Evolutionary conservation across 306 rosid species (phyloP), one percentile per base, ranked within the genome.

Genomic region (Prunus campanulata): DNA sequence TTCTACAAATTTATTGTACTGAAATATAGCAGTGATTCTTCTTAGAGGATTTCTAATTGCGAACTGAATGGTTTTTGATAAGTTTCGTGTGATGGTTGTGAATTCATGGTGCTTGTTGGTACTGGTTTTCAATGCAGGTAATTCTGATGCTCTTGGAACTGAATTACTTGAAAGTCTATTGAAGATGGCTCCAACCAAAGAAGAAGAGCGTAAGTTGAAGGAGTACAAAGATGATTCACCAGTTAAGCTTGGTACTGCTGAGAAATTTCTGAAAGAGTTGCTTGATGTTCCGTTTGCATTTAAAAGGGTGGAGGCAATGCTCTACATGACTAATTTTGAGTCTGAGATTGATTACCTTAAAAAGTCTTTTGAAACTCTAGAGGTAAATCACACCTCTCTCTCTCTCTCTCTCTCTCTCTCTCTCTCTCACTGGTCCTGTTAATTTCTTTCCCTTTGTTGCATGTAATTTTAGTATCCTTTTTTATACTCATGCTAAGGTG

Each of bases 181-280:
- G 86, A 95, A 89, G 87, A 95, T 95, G 99, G 97, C 97, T 30
- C 99, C 97, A 2, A 95, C 90, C 77, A 95, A 92, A 88, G 99
- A 95, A 79, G 99, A 95, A 82, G 99, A 92, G 52, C 90, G 96
- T 6, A 95, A 95, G 82, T 80, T 95, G 85, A 90, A 82, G 87
- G 96, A 88, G 59, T 87, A 77, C 75, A 92, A 81, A 84, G 97
- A 92, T 9, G 90, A 89, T 75, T 88, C 99, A 16, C 92, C 96
- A 50, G 66, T 85, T 65, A 95, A 92, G 85, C 97, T 92, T 46
- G 97, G 97, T 68, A 86, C 90, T 54, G 99, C 99, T 0, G 99
- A 92, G 89, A 92, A 86, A 81, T 95, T 95, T 82, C 86, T 95
- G 72, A 95, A 95, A 88, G 96, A 93, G 54, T 84, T 95, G 67